A percentile compares a stretch with the other conserved stretches of the same genome.
Evolutionary conservation across 306 rosid species (phyloP).

Genomic region (Quercus wislizeni): DNA sequence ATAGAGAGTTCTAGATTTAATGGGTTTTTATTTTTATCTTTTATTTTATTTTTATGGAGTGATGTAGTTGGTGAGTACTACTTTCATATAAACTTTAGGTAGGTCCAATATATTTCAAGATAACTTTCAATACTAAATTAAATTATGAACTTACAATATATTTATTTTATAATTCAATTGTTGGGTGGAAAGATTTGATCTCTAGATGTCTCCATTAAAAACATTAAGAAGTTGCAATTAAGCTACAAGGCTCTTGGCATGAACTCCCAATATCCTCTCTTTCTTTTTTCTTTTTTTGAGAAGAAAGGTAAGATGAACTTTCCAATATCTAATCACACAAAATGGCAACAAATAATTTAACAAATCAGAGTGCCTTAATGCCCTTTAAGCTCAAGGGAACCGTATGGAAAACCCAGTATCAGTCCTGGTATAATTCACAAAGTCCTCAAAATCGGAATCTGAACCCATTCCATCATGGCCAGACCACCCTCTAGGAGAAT

Average conservation of each 20-base stretch:
- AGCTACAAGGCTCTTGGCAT: too few relatives aligned
- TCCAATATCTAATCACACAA: not conserved
- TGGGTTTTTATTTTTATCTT: too few relatives aligned
- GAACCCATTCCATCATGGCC: slow-evolving; percentile 45
- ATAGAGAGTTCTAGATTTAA: too few relatives aligned
- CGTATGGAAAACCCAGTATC: slow-evolving; percentile 63
- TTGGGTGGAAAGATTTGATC: too few relatives aligned
- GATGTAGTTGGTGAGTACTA: not conserved
- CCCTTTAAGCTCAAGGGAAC: slow-evolving; percentile 51
- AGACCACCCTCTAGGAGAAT: slow-evolving; percentile 46
- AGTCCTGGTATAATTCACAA: slow-evolving; percentile 44
- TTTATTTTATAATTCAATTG: too few relatives aligned
- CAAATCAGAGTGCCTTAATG: slow-evolving; percentile 27
- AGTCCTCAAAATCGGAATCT: slow-evolving; percentile 83
- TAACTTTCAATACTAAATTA: not conserved
- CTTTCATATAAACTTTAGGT: too few relatives aligned
- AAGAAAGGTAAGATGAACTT: too few relatives aligned
- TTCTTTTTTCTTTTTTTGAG: too few relatives aligned
- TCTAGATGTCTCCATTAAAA: too few relatives aligned
- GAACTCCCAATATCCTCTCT: too few relatives aligned
- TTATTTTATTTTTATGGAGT: too few relatives aligned
- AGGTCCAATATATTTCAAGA: not conserved
- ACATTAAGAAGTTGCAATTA: too few relatives aligned
- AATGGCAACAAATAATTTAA: slow-evolving; percentile 10
- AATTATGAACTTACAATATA: not conserved